Base-by-base conservation (phyloP, 345 rosid genomes). In the Lepidium didymum region DNA sequence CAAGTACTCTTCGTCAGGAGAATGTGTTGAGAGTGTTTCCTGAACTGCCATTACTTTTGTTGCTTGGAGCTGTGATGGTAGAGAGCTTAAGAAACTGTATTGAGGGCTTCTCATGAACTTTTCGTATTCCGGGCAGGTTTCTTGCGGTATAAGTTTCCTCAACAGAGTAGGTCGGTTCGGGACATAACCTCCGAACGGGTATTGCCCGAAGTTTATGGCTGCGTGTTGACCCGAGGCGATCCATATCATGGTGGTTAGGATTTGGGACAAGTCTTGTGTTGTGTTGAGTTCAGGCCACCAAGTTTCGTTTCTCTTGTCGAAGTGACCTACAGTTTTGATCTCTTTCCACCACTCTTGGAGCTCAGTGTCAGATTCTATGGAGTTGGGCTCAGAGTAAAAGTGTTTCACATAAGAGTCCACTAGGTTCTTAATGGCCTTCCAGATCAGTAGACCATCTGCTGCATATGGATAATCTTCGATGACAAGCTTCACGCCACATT, bases 41-140 rank as follows among this genome's bases (percentile, higher is more conserved):
- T 93, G 98, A 8, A 86, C 97, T 1, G 98, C 98, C 98, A 93
- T 93, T 58, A 93, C 87, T 83, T 93, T 93, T 4, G 96, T 88
- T 19, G 97, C 94, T 79, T 93, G 98, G 44, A 93, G 96, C 62
- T 88, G 78, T 69, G 97, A 86, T 0, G 98, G 89, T 72, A 93
- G 64, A 6, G 96, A 82, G 13, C 86, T 75, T 16, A 93, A 69
- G 69, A 93, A 90, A 25, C 78, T 75, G 13, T 11, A 71, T 54
- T 88, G 96, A n/a, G 98, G 98, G 69, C 82, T 85, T 25, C 67
- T 42, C 35, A 90, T 81, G 68, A 93, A 82, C 63, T 81, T 83
- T 29, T 86, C 87, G 23, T 82, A 88, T 16, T 85, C 91, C 1
- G 80, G 81, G 1, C 83, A 85, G 0, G 75, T 70, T 62, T 85